These are phyloP conservation scores for Arthroderma uncinatum DNA, from an alignment of 2,329 filamentous ascomycete species.

Conservation along the genomic window DNA sequence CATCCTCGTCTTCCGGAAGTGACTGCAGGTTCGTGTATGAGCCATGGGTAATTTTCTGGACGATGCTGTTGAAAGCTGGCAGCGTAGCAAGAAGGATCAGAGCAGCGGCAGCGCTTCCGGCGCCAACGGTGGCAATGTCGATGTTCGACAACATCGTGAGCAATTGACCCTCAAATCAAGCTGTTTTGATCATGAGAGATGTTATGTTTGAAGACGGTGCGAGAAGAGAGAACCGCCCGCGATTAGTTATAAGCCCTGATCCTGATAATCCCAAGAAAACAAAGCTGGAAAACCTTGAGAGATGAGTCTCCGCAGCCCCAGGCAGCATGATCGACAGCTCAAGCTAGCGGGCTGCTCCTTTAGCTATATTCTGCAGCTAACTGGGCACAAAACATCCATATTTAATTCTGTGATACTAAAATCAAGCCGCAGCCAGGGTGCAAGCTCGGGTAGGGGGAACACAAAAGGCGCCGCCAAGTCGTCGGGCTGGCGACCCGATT, in stretches of 20 bases:
- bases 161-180: background rate
- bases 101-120: background rate
- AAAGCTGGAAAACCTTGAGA: no score
- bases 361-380: no score
- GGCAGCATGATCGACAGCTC: no score
- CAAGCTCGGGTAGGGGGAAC: no score
- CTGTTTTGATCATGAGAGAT: background rate
- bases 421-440: no score
- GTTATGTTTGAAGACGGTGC: background rate
- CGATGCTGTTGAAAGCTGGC: background rate
- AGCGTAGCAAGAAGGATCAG: background rate
- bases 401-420: no score
- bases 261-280: no score
- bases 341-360: no score
- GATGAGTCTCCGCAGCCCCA: no score
- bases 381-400: no score
- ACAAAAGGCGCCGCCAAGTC: background rate
- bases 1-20: constrained; percentile 4
- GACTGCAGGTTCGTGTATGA: background rate
- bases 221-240: background rate
- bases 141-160: background rate
- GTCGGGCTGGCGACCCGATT: background rate
- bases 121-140: background rate
- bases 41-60: background rate
- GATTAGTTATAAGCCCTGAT: background rate